Evolutionary conservation across 1,139 yeast genomes (phyloP).

Genomic region (Scheffersomyces quercinus): DNA sequence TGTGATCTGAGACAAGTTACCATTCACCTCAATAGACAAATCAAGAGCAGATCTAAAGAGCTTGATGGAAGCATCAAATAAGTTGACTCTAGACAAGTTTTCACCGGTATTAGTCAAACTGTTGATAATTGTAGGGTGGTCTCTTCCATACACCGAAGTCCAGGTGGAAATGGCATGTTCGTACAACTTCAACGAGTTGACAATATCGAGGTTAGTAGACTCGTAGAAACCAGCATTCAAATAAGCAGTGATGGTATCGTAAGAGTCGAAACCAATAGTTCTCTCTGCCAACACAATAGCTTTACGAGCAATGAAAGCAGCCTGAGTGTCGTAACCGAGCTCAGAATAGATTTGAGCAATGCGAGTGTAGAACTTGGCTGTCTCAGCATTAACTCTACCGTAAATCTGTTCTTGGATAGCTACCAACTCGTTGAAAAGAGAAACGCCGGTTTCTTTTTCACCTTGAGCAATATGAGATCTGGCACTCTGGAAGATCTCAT

Average conservation of each 20-base stretch:
- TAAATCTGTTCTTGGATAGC: constrained; percentile 80
- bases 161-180: constrained; percentile 62
- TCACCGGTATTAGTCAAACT: constrained; percentile 67
- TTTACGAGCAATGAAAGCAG: constrained; percentile 69
- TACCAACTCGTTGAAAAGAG: constrained; percentile 67
- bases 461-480: constrained; percentile 47
- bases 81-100: constrained; percentile 54
- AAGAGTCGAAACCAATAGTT: constrained; percentile 75
- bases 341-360: constrained; percentile 71
- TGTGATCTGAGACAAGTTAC: constrained; percentile 57
- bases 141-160: constrained; percentile 51
- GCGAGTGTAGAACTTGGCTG: constrained; percentile 67
- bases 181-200: constrained; percentile 64
- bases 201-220: constrained; percentile 55
- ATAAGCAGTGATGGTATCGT: constrained; percentile 71
- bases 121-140: constrained; percentile 70
- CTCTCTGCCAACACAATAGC: constrained; percentile 79
- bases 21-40: constrained; percentile 54
- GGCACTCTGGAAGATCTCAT: constrained; percentile 78
- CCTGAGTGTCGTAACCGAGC: constrained; percentile 55
- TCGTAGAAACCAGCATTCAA: constrained; percentile 78
- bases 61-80: constrained; percentile 31
- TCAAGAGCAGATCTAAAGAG: constrained; percentile 46
- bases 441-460: constrained; percentile 51
- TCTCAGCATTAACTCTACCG: constrained; percentile 78